Evolutionary conservation across 2,329 filamentous ascomycete genomes (phyloP).

Genomic region (Penicillium hesseltinei): DNA sequence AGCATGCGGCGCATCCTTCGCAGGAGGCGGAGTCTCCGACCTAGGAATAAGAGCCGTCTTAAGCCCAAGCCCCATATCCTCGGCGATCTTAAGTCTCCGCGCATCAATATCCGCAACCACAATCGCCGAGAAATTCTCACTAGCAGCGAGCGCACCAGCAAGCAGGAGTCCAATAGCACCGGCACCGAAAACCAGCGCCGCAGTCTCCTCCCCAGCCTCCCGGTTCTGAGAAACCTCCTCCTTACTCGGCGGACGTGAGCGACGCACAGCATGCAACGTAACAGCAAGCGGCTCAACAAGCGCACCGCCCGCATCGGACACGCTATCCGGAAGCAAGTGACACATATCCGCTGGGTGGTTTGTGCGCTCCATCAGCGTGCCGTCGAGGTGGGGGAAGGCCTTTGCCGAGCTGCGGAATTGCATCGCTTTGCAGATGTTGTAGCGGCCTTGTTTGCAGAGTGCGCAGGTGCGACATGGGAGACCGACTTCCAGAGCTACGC

Average conservation of each 20-base stretch:
- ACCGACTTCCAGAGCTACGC: constrained; percentile 89
- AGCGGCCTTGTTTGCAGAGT: constrained; percentile 56
- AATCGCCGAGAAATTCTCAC: constrained; percentile 54
- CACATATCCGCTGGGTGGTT: constrained; percentile 62
- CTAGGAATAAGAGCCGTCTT: constrained; percentile 41
- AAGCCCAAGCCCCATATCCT: constrained; percentile 36
- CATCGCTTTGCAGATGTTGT: constrained; percentile 62
- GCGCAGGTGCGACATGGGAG: constrained; percentile 70
- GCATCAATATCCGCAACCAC: constrained; percentile 62
- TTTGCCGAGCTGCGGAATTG: constrained; percentile 60
- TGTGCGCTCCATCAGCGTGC: constrained; percentile 61
- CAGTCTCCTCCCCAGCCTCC: constrained; percentile 41
- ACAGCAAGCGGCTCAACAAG: constrained; percentile 61
- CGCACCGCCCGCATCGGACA: constrained; percentile 57
- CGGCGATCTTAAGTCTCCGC: constrained; percentile 56
- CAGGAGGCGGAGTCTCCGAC: constrained; percentile 31
- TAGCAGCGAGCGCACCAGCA: constrained; percentile 56
- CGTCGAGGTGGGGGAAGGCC: constrained; percentile 60
- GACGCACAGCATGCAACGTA: constrained; percentile 58
- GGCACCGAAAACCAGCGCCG: constrained; percentile 59
- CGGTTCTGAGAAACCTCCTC: constrained; percentile 41
- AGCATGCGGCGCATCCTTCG: constrained; percentile 31
- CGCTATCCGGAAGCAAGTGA: constrained; percentile 54
- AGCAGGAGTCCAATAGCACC: constrained; percentile 61
- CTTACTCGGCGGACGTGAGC: constrained; percentile 49